phyloP scores from a whole-genome alignment of 208 protist genomes.

The Blechomonas ayalai region DNA sequence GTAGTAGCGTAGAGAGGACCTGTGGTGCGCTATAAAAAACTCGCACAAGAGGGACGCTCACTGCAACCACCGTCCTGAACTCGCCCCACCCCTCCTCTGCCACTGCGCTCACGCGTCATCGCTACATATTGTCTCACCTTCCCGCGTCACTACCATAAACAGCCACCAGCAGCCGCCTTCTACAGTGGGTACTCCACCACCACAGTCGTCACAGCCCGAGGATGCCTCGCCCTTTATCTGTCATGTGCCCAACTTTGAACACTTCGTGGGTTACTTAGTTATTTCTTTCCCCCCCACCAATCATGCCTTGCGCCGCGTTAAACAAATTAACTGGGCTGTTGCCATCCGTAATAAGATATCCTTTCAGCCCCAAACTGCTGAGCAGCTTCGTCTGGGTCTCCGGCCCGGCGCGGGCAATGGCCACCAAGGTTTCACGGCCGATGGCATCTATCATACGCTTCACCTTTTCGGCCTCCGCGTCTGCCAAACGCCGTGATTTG shows the following conservation, averaged over 20 bases:
- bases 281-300: slow-evolving; percentile 26
- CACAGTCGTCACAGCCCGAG: no score
- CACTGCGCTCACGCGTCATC: no score
- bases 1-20: no score
- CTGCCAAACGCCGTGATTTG: slow-evolving; percentile 58
- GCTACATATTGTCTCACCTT: no score
- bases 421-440: slow-evolving; percentile 85
- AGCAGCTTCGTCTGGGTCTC: slow-evolving; percentile 96
- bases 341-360: slow-evolving; percentile 96
- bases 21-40: no score
- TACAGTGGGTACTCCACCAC: no score
- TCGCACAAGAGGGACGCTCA: no score
- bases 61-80: no score
- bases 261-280: slow-evolving; percentile 4
- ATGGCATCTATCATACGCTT: slow-evolving; percentile 80
- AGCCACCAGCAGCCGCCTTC: no score
- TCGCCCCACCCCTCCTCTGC: no score
- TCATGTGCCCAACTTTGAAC: background rate
- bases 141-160: no score
- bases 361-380: slow-evolving; percentile 89
- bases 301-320: slow-evolving; percentile 90
- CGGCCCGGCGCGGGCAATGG: slow-evolving; percentile 89
- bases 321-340: slow-evolving; percentile 95
- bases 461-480: slow-evolving; percentile 90
- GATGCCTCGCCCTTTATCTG: no score